phyloP scores from a whole-genome alignment of 495 filamentous ascomycete species.

The Pyronema omphalodes region DNA sequence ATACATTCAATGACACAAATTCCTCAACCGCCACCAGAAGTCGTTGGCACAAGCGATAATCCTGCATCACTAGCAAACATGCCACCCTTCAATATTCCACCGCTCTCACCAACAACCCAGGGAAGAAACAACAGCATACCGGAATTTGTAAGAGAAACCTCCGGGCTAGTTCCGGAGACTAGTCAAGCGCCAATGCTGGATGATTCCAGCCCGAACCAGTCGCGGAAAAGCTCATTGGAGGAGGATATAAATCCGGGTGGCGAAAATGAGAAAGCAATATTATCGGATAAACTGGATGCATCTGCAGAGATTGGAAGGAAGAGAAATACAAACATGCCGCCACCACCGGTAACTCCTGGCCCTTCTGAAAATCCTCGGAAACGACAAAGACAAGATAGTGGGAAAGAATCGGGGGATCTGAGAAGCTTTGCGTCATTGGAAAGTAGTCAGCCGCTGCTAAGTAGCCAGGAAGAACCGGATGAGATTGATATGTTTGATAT shows the following conservation, averaged over 20 bases:
- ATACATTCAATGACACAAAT: background rate
- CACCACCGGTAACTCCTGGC: background rate
- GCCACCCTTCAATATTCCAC: slow-evolving; percentile 19
- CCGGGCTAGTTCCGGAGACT: slow-evolving; percentile 6
- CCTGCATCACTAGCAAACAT: slow-evolving; percentile 14
- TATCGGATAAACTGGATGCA: background rate
- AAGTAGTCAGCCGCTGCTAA: slow-evolving; percentile 6
- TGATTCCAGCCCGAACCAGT: slow-evolving; percentile 1
- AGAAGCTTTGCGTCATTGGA: slow-evolving; percentile 10
- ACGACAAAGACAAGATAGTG: slow-evolving; percentile 4
- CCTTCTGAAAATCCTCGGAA: background rate
- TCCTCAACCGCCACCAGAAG: background rate
- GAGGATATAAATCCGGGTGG: background rate
- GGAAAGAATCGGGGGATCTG: slow-evolving; percentile 2
- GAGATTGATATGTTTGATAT: slow-evolving; percentile 18
- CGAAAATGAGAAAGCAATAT: background rate
- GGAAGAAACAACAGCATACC: background rate
- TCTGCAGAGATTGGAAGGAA: background rate
- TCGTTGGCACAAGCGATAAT: background rate
- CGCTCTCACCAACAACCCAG: background rate
- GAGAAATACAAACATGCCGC: background rate
- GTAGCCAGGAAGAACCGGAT: slow-evolving; percentile 14
- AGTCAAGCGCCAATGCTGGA: background rate
- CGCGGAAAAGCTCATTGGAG: background rate
- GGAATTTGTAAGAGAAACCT: slow-evolving; percentile 18